Percentiles rank a stretch among this genome's conserved stretches.
Conservation (phyloP, 371 early-diverging fungal genomes). For the Circinella umbellata region DNA sequence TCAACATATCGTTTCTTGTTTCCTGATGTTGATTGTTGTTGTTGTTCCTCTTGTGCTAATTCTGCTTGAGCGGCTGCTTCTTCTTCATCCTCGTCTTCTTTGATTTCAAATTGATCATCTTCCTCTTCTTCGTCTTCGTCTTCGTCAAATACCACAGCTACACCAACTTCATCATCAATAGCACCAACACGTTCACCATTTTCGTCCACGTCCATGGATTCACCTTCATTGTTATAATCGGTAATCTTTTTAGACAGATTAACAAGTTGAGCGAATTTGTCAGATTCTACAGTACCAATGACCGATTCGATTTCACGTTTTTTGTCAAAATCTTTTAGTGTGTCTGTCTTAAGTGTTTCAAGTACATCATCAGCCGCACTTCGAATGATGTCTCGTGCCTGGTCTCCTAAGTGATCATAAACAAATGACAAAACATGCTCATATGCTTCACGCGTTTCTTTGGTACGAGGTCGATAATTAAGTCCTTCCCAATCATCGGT, state of each 20-base stretch:
- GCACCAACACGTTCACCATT: slow-evolving; percentile 54
- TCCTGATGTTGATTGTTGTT: slow-evolving; percentile 10
- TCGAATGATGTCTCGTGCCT: slow-evolving; percentile 86
- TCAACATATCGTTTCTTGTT: slow-evolving; percentile 22
- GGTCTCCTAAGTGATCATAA: slow-evolving; percentile 84
- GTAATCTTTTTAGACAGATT: slow-evolving; percentile 94
- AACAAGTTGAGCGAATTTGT: slow-evolving; percentile 86
- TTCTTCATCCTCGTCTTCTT: slow-evolving; percentile 56
- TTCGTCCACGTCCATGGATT: slow-evolving; percentile 55
- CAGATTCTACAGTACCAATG: slow-evolving; percentile 66
- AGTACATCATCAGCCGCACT: slow-evolving; percentile 91
- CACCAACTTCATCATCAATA: slow-evolving; percentile 77
- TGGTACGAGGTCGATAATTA: slow-evolving; percentile 90
- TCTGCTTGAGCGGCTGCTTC: slow-evolving; percentile 23
- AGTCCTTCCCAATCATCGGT: slow-evolving; percentile 90
- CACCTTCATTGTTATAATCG: slow-evolving; percentile 72
- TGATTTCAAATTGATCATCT: slow-evolving; percentile 66
- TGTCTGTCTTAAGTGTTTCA: slow-evolving; percentile 84
- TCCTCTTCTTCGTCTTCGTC: slow-evolving; percentile 66
- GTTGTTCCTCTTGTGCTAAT: slow-evolving; percentile 18
- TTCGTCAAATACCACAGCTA: slow-evolving; percentile 78
- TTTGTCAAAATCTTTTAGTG: slow-evolving; percentile 87
- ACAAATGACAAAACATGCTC: slow-evolving; percentile 88
- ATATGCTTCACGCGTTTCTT: slow-evolving; percentile 91
- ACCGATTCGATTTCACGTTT: slow-evolving; percentile 85